A percentile compares a stretch with the other conserved stretches of the same genome.
Conservation (phyloP, 768 basidiomycete species). For the Solioccasus polychromus region DNA sequence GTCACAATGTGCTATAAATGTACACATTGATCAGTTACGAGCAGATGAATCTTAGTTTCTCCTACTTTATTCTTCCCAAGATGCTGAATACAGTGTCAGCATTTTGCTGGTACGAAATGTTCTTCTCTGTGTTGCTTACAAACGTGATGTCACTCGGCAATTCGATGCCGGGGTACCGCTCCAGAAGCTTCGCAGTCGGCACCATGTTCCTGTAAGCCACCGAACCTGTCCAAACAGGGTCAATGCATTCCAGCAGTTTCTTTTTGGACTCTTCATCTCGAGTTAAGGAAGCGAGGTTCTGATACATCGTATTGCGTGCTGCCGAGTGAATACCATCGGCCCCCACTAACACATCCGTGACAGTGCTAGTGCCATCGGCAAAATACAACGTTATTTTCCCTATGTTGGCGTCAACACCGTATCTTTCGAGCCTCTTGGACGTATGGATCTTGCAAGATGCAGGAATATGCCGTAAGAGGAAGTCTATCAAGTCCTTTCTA, state of each 20-base stretch:
- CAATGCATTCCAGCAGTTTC: slow-evolving; percentile 18
- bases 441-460: slow-evolving; percentile 30
- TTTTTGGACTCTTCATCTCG: slow-evolving; percentile 4
- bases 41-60: neutral
- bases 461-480: slow-evolving; percentile 30
- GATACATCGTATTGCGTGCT: slow-evolving; percentile 28
- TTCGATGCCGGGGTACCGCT: slow-evolving; percentile 32
- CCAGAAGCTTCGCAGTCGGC: slow-evolving; percentile 24
- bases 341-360: slow-evolving; percentile 41
- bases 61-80: slow-evolving; percentile 21
- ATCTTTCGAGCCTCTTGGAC: slow-evolving; percentile 34
- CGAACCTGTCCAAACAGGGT: slow-evolving; percentile 40
- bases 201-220: slow-evolving; percentile 39
- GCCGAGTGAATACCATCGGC: slow-evolving; percentile 43
- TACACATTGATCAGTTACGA: neutral
- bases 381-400: slow-evolving; percentile 34
- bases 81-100: slow-evolving; percentile 15
- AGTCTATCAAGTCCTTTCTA: slow-evolving; percentile 36
- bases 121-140: slow-evolving; percentile 1
- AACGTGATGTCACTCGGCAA: slow-evolving; percentile 25
- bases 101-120: neutral
- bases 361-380: slow-evolving; percentile 33
- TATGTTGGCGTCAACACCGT: slow-evolving; percentile 18
- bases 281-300: slow-evolving; percentile 8
- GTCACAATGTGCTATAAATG: slow-evolving; percentile 37